These are phyloP conservation scores for Cymbopogon citratus DNA, from an alignment of 176 grass and related monocot genomes.

Conservation along the genomic window DNA sequence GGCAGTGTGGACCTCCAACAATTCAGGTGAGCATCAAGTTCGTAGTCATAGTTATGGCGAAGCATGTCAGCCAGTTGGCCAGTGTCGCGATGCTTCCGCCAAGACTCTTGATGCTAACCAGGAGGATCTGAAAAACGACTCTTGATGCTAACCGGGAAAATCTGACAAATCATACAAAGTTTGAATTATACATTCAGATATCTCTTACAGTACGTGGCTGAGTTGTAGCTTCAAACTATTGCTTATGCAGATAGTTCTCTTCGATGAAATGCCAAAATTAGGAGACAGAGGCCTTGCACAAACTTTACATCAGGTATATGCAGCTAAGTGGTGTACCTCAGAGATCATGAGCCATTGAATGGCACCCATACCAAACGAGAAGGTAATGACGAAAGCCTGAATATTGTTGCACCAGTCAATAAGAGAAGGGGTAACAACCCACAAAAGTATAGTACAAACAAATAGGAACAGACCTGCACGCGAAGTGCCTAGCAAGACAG, in stretches of 20 bases:
- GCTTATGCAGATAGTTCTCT: neutral
- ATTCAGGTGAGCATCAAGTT: slow-evolving; percentile 86
- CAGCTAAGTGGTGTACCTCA: slow-evolving; percentile 51
- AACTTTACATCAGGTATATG: neutral
- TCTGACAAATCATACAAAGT: no score
- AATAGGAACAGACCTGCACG: no score
- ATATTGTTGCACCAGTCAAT: slow-evolving; percentile 10
- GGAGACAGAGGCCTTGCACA: no score
- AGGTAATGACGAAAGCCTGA: slow-evolving; percentile 69
- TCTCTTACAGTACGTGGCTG: no score
- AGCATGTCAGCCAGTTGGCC: slow-evolving; percentile 77
- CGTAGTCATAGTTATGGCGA: slow-evolving; percentile 72
- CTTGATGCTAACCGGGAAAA: no score
- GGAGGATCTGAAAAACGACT: slow-evolving; percentile 43
- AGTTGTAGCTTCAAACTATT: no score
- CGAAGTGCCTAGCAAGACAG: no score
- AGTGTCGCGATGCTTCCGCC: slow-evolving; percentile 78
- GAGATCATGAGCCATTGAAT: slow-evolving; percentile 99
- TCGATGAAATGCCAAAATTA: no score
- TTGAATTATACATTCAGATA: no score
- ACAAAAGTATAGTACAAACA: no score
- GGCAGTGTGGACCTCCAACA: slow-evolving; percentile 47
- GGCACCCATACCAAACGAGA: slow-evolving; percentile 83
- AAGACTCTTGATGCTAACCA: slow-evolving; percentile 65
- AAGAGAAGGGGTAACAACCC: no score